phyloP scores from a whole-genome alignment of 106 monocot genomes.

The Hemerocallis citrina region DNA sequence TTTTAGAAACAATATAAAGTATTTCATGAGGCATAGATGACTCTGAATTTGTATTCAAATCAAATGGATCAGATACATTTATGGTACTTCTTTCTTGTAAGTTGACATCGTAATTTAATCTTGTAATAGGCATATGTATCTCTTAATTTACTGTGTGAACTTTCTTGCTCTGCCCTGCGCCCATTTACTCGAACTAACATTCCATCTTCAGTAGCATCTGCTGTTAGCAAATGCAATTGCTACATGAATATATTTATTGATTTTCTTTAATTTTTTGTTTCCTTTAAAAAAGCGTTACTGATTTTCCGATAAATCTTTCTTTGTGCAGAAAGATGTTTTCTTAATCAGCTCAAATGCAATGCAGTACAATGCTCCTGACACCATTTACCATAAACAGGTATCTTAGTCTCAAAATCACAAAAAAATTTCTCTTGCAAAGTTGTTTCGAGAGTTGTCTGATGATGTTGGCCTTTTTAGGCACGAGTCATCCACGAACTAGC shows the following conservation, averaged over 20 bases:
- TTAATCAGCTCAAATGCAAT: constrained; percentile 85
- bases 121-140: background rate
- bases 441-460: background rate
- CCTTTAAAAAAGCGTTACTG: too few species aligned
- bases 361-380: constrained; percentile 76
- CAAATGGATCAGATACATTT: background rate
- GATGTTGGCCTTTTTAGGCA: constrained; percentile 35
- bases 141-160: background rate
- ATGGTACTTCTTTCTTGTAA: background rate
- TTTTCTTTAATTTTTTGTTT: background rate
- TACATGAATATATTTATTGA: background rate
- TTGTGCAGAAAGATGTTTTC: constrained; percentile 63
- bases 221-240: background rate
- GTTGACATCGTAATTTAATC: background rate
- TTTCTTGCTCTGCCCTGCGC: too few species aligned
- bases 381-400: constrained; percentile 83
- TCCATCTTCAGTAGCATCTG: background rate
- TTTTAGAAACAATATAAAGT: background rate
- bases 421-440: background rate
- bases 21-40: background rate
- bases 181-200: too few species aligned
- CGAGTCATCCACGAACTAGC: constrained; percentile 73
- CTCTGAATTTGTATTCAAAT: background rate
- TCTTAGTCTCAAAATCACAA: background rate
- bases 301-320: background rate